Conservation (phyloP, 177 flowering plant species). For the Vitis hybrid region DNA sequence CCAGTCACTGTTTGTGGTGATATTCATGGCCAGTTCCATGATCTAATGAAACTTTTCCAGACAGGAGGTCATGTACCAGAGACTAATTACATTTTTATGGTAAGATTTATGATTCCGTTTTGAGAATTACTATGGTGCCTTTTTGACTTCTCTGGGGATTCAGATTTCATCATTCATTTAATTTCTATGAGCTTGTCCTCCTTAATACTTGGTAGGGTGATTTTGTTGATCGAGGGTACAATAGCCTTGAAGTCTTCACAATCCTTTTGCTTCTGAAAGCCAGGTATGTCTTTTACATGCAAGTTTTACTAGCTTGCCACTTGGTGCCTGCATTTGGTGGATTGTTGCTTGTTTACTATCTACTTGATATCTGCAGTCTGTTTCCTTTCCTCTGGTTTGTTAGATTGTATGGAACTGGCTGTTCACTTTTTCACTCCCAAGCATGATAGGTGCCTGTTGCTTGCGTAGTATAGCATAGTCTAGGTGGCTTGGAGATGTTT, state of each 20-base stretch:
- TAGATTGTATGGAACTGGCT: too few species aligned
- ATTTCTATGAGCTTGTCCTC: background rate
- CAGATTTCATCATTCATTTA: background rate
- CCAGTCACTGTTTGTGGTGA: constrained; percentile 99
- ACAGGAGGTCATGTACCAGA: constrained; percentile 99
- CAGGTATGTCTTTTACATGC: constrained; percentile 44
- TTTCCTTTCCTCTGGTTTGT: too few species aligned
- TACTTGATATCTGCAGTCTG: too few species aligned
- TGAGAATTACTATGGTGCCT: background rate
- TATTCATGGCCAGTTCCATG: constrained; percentile 98
- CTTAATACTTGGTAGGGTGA: constrained; percentile 67
- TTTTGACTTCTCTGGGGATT: background rate
- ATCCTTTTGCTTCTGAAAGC: constrained; percentile 99
- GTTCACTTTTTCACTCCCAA: too few species aligned
- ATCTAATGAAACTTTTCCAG: constrained; percentile 94
- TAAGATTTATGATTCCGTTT: constrained; percentile 17
- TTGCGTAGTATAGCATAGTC: too few species aligned
- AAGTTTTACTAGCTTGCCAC: background rate
- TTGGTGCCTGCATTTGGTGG: too few species aligned
- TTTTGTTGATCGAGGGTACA: constrained; percentile 99
- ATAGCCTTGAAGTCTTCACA: constrained; percentile 96
- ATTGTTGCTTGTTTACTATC: too few species aligned
- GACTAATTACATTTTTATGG: constrained; percentile 98
- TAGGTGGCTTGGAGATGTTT: too few species aligned
- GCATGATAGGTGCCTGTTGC: too few species aligned